A percentile compares a stretch with the other conserved stretches of the same genome.
Evolutionary conservation across 768 basidiomycete species (phyloP).

Genomic region (Lentinula aciculospora): DNA sequence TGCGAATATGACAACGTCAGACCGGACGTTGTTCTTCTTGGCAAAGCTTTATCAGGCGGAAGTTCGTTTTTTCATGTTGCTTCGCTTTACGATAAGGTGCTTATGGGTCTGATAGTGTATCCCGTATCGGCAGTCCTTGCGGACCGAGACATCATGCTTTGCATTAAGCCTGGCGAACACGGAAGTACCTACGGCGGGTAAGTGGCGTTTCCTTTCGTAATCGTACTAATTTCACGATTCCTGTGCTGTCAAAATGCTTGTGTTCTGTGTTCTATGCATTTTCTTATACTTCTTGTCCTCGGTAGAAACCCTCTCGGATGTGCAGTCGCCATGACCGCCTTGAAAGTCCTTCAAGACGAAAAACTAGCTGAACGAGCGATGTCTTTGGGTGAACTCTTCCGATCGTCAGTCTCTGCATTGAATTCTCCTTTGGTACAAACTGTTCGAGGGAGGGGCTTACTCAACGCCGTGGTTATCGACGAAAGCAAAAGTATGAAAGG

Average conservation of each 20-base stretch:
- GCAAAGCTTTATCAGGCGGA: conserved; percentile 96
- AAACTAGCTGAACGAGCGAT: conserved; percentile 76
- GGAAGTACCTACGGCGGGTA: conserved; percentile 95
- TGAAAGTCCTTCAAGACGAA: conserved; percentile 89
- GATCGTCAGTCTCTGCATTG: conserved; percentile 51
- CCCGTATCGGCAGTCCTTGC: conserved; percentile 95
- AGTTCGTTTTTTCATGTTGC: conserved; percentile 37
- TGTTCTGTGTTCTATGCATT: background rate
- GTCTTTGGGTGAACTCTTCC: conserved; percentile 77
- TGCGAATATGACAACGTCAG: conserved; percentile 83
- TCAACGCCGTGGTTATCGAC: conserved; percentile 94
- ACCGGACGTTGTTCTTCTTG: conserved; percentile 89
- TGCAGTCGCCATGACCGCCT: conserved; percentile 91
- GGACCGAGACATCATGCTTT: conserved; percentile 88
- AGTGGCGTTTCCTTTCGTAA: conserved; percentile 14
- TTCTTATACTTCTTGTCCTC: background rate
- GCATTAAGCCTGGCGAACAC: conserved; percentile 92
- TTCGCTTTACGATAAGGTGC: conserved; percentile 2
- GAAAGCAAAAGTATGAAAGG: conserved; percentile 72
- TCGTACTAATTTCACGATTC: background rate
- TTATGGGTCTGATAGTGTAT: conserved; percentile 52
- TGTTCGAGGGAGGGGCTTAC: conserved; percentile 81
- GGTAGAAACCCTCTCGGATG: conserved; percentile 88
- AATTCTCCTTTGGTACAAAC: conserved; percentile 66
- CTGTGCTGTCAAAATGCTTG: too few species aligned